phyloP scores from a whole-genome alignment of 176 grass and related monocot genomes.

The Alopecurus myosuroides region DNA sequence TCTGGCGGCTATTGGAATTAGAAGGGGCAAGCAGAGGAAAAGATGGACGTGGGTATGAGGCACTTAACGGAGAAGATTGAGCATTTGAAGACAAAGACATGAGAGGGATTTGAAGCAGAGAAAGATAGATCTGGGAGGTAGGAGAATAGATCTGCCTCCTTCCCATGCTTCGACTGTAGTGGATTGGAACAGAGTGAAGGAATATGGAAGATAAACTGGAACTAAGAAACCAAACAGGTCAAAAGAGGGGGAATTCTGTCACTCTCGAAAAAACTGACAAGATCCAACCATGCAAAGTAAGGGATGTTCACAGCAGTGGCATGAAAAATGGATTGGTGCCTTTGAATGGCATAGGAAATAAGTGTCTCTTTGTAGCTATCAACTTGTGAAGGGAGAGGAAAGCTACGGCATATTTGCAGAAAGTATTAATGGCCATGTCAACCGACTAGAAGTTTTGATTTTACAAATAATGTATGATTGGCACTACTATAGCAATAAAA shows the following conservation, averaged over 20 bases:
- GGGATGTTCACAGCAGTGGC: neutral
- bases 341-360: neutral
- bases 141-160: neutral
- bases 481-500: neutral
- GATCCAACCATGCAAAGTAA: neutral
- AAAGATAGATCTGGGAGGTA: neutral
- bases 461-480: neutral
- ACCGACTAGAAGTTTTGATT: neutral
- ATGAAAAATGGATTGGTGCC: neutral
- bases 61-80: neutral
- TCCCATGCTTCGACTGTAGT: neutral
- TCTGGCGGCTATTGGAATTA: neutral
- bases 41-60: neutral
- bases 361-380: neutral
- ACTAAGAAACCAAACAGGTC: neutral
- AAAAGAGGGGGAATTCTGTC: neutral
- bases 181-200: neutral
- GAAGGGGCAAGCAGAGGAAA: neutral
- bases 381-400: neutral
- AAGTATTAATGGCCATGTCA: neutral
- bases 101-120: neutral
- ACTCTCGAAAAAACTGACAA: neutral
- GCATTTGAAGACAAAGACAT: neutral
- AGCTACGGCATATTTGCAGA: neutral
- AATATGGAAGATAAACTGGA: neutral